Conservation (phyloP, 768 basidiomycete species). For the Clitopilus hobsonii region DNA sequence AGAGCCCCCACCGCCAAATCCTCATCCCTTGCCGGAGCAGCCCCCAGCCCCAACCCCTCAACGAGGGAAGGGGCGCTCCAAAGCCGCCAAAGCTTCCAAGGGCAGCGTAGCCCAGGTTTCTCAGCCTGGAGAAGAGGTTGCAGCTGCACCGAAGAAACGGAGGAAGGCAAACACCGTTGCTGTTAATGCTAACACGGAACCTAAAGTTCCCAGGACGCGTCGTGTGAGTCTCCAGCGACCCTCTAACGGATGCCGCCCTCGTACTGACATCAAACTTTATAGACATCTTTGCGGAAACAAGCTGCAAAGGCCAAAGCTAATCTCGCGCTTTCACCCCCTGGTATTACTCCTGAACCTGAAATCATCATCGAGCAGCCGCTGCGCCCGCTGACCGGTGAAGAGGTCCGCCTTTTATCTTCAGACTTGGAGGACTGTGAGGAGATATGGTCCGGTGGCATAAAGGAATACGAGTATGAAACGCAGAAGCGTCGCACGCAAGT, state of each 20-base stretch:
- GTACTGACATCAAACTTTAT: neutral
- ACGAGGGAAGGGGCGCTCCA: neutral
- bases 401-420: conserved; percentile 55
- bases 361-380: conserved; percentile 19
- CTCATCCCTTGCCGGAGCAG: neutral
- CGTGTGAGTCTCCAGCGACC: conserved; percentile 43
- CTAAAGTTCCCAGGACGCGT: conserved; percentile 18
- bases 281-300: conserved; percentile 40
- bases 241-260: neutral
- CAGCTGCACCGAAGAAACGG: conserved; percentile 39
- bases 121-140: conserved; percentile 20
- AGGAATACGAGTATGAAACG: conserved; percentile 66
- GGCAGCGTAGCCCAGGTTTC: neutral
- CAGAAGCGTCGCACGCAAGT: conserved; percentile 71
- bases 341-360: conserved; percentile 20
- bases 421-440: conserved; percentile 82
- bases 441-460: conserved; percentile 67
- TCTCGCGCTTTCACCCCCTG: conserved; percentile 22
- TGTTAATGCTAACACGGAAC: neutral
- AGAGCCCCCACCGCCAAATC: neutral
- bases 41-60: neutral
- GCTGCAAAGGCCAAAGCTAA: conserved; percentile 31
- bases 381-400: conserved; percentile 28
- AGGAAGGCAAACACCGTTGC: conserved; percentile 24
- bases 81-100: neutral